Conservation (phyloP, 768 basidiomycete genomes). For the Trametes villosa region DNA sequence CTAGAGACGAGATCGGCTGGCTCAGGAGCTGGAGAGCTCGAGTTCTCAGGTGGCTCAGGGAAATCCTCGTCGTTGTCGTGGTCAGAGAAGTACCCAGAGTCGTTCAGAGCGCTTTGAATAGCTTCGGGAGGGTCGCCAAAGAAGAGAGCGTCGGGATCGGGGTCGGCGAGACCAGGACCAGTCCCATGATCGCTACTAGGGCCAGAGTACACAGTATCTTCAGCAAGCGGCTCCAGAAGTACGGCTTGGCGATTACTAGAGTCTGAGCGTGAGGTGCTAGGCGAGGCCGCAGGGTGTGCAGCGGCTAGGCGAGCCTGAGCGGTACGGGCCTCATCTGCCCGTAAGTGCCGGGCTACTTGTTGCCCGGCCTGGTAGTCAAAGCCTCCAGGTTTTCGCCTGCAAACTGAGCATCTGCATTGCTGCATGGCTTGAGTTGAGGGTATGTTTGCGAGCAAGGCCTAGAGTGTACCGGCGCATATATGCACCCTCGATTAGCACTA, state of each 20-base stretch:
- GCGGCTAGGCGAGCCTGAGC: background rate
- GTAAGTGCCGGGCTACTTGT: background rate
- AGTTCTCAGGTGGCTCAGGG: background rate
- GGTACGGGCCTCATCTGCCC: background rate
- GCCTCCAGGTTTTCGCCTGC: background rate
- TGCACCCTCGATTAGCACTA: too few relatives aligned
- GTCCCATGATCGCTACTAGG: background rate
- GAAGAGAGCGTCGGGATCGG: background rate
- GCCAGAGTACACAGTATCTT: background rate
- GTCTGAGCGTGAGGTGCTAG: background rate
- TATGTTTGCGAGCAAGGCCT: background rate
- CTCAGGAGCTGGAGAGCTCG: background rate
- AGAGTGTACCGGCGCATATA: too few relatives aligned
- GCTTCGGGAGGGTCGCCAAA: background rate
- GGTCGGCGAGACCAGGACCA: too few relatives aligned
- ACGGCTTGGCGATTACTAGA: background rate
- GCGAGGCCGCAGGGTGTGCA: background rate
- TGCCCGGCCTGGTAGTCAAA: background rate
- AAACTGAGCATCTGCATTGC: background rate
- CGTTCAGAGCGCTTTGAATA: background rate
- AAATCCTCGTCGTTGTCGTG: background rate
- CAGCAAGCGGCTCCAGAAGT: background rate
- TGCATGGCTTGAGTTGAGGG: background rate
- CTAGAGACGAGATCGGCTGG: background rate
- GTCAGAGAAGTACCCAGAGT: background rate